A percentile compares a stretch with the other conserved stretches of the same genome.
Evolutionary conservation across 495 filamentous ascomycete species (phyloP).

Genomic region (Penicillium herquei): DNA sequence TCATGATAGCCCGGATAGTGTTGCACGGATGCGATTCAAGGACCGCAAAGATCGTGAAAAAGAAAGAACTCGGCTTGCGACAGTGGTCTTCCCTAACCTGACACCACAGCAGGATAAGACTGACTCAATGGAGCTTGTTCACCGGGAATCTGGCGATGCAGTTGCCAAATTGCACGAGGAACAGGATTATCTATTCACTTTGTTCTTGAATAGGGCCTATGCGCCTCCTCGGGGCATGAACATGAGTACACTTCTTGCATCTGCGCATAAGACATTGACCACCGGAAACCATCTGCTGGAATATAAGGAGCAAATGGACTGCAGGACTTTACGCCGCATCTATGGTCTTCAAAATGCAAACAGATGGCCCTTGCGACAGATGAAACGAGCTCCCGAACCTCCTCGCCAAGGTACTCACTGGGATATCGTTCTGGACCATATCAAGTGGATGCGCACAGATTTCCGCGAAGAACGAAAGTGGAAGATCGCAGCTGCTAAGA

Average conservation of each 20-base stretch:
- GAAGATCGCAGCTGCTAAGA: conserved; percentile 79
- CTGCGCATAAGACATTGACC: conserved; percentile 78
- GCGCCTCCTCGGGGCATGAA: conserved; percentile 56
- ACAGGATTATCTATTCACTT: conserved; percentile 76
- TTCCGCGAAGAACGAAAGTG: conserved; percentile 92
- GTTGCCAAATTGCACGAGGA: conserved; percentile 51
- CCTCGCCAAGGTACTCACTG: conserved; percentile 69
- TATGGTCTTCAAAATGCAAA: conserved; percentile 86
- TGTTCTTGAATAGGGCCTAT: conserved; percentile 71
- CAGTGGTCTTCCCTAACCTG: conserved; percentile 74
- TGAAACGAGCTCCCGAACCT: conserved; percentile 77
- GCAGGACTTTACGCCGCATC: conserved; percentile 76
- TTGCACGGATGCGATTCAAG: conserved; percentile 51
- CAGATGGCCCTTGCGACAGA: conserved; percentile 86
- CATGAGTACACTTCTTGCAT: conserved; percentile 65
- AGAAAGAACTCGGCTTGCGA: conserved; percentile 65
- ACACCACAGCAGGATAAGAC: conserved; percentile 37
- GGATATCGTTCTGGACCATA: conserved; percentile 84
- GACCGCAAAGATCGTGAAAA: conserved; percentile 58
- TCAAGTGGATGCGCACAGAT: conserved; percentile 97
- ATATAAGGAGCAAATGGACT: conserved; percentile 79
- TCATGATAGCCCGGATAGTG: conserved; percentile 42
- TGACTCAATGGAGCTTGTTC: conserved; percentile 35
- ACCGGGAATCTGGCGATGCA: conserved; percentile 46
- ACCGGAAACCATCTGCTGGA: conserved; percentile 74